Percentiles rank a stretch among this genome's conserved stretches.
phyloP scores from a whole-genome alignment of 371 early-diverging fungal genomes.

The Apophysomyces ossiformis region DNA sequence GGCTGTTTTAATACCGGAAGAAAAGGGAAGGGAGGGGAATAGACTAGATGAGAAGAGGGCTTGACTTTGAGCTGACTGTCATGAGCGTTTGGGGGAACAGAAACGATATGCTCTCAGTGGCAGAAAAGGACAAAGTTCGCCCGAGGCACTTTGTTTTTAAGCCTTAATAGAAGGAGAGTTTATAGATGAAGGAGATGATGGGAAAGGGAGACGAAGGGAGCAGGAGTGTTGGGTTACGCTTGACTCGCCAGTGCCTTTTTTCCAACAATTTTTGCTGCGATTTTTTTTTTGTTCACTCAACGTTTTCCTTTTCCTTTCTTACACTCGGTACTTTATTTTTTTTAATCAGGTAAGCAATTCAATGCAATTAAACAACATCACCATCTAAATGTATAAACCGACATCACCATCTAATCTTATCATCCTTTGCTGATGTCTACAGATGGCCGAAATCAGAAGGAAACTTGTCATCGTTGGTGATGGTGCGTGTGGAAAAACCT shows the following conservation, averaged over 20 bases:
- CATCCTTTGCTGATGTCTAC: slow-evolving; percentile 4
- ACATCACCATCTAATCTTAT: slow-evolving; percentile 1
- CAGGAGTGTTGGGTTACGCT: slow-evolving; percentile 2
- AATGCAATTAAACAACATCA: neutral
- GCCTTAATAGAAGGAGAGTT: slow-evolving; percentile 3
- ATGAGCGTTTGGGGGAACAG: neutral
- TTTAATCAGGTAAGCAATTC: neutral
- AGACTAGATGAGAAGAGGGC: neutral
- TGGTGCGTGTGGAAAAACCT: slow-evolving; percentile 97
- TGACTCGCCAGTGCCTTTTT: slow-evolving; percentile 8
- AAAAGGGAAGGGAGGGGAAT: neutral
- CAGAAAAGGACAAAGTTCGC: neutral
- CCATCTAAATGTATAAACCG: neutral
- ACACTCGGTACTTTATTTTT: slow-evolving; percentile 10
- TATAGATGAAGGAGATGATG: slow-evolving; percentile 11
- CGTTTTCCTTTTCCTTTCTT: slow-evolving; percentile 13
- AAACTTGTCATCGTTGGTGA: slow-evolving; percentile 97
- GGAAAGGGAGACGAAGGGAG: slow-evolving; percentile 9
- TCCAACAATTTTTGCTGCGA: slow-evolving; percentile 8
- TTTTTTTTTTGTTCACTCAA: slow-evolving; percentile 10
- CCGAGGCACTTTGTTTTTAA: slow-evolving; percentile 1
- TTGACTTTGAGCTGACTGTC: neutral
- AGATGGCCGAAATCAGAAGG: slow-evolving; percentile 87
- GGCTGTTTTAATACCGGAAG: neutral
- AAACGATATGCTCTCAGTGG: neutral